phyloP scores from a whole-genome alignment of 2,329 filamentous ascomycete genomes.

The Phialophora expanda region DNA sequence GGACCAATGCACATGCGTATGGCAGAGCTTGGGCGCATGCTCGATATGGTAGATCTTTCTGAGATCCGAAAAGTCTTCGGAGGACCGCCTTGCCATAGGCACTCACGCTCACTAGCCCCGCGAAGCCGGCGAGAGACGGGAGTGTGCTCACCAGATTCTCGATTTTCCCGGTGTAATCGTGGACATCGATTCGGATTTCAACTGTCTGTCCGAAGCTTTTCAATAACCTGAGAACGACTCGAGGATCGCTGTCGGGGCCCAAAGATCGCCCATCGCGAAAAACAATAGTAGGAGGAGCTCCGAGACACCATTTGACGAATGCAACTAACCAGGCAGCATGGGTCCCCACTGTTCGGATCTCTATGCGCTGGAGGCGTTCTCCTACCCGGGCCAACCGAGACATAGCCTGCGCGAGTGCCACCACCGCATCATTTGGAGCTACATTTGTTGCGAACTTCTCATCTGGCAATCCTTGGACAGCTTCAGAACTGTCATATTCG shows the following conservation, averaged over 20 bases:
- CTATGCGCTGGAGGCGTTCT: neutral
- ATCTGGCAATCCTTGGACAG: neutral
- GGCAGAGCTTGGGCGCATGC: conserved; percentile 1
- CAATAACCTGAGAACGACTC: neutral
- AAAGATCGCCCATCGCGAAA: neutral
- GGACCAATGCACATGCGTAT: neutral
- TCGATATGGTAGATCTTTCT: neutral
- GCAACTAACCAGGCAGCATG: conserved; percentile 3
- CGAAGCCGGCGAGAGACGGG: neutral
- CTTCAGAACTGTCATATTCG: neutral
- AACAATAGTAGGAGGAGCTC: conserved; percentile 1
- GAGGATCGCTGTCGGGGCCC: neutral
- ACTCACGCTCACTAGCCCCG: neutral
- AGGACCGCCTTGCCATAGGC: neutral
- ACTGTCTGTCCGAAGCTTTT: neutral
- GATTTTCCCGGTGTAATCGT: conserved; percentile 1
- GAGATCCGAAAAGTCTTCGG: neutral
- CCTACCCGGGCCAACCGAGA: conserved; percentile 6
- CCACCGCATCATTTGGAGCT: neutral
- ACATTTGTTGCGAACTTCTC: neutral
- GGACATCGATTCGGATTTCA: neutral
- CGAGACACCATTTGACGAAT: conserved; percentile 10
- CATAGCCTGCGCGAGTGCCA: conserved; percentile 1
- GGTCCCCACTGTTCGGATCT: neutral
- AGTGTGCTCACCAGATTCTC: neutral